Base-by-base conservation (phyloP, 768 basidiomycete species). In the Fibroporia radiculosa region DNA sequence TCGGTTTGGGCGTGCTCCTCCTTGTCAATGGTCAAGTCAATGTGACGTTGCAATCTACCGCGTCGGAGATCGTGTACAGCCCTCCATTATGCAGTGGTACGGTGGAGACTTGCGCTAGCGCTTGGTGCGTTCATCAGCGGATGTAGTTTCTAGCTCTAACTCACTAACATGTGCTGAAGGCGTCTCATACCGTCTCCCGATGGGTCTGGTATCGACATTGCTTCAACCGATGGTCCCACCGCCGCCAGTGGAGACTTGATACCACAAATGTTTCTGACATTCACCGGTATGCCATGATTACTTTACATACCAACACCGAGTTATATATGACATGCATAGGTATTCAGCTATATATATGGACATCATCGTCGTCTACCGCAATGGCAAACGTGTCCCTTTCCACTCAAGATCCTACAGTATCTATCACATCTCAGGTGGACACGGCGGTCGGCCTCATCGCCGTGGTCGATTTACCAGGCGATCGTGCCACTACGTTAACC, bases 31-130 rank as follows among this genome's bases (percentile, higher is more conserved):
- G 18, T 8, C 39, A 46, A 18, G 40, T 44, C 28, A 55, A 55
- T 39, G 49, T 55, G 41, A 55, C 54, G 18, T 44, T 55, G 37
- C 34, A 48, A 29, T 44, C 52, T 40, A 55, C 51, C 33, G 54
- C 54, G 19, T 39, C 49, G 18, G 51, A 52, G 45, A 52, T 55
- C 44, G 48, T 37, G 34, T 55, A 52, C 42, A 55, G 49, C 42
- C 54, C 54, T 8, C 48, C 49, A 16, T 51, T 49, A 16, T 55
- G 54, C 39, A 23, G 28, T 38, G 20, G 19, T 36, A 26, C 48
- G 40, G 49, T 45, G 44, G 47, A 33, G 41, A 20, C 23, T 13
- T 55, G 54, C 39, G 27, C 46, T 19, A 48, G 49, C 34, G 45
- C 54, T n/a, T 55, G 54, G 54, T 55, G 27, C 24, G 54, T 49